These are phyloP conservation scores for Phytophthora sansomeana DNA, from an alignment of 352 stramenopile genomes.

Conservation along the genomic window DNA sequence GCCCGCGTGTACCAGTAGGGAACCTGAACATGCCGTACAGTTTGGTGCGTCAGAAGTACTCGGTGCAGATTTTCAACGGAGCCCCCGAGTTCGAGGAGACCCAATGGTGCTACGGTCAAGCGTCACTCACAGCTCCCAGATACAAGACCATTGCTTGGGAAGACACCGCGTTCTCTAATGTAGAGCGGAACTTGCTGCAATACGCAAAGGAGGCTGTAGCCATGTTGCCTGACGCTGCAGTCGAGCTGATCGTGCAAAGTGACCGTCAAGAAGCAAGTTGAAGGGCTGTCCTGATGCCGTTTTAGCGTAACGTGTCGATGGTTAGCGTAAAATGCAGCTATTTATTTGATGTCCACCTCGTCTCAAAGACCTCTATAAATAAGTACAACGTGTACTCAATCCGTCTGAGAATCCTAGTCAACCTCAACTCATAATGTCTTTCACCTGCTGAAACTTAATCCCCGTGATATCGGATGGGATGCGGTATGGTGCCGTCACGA, in stretches of 20 bases:
- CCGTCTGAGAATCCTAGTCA: neutral
- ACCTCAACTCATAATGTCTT: neutral
- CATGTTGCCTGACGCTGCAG: constrained; percentile 24
- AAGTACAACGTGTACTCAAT: neutral
- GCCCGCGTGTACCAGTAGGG: constrained; percentile 8
- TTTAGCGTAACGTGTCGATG: constrained; percentile 7
- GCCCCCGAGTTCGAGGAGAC: constrained; percentile 44
- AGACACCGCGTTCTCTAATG: constrained; percentile 33
- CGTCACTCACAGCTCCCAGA: constrained; percentile 24
- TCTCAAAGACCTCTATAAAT: constrained; percentile 9
- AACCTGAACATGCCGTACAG: constrained; percentile 38
- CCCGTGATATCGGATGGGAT: constrained; percentile 11
- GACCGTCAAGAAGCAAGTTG: constrained; percentile 31
- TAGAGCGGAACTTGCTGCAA: constrained; percentile 45
- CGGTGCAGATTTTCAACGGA: constrained; percentile 49
- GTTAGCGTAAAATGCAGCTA: constrained; percentile 27
- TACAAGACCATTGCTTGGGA: constrained; percentile 47
- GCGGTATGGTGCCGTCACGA: constrained; percentile 5
- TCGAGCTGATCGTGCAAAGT: constrained; percentile 27
- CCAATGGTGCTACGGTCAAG: constrained; percentile 56
- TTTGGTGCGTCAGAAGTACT: constrained; percentile 45
- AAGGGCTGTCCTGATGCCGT: constrained; percentile 11
- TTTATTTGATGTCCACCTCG: constrained; percentile 23
- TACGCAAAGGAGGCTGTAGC: constrained; percentile 42
- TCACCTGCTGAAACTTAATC: neutral